Evolutionary conservation across 495 filamentous ascomycete genomes (phyloP), one percentile per base, ranked within the genome.

Genomic region (Evernia prunastri): DNA sequence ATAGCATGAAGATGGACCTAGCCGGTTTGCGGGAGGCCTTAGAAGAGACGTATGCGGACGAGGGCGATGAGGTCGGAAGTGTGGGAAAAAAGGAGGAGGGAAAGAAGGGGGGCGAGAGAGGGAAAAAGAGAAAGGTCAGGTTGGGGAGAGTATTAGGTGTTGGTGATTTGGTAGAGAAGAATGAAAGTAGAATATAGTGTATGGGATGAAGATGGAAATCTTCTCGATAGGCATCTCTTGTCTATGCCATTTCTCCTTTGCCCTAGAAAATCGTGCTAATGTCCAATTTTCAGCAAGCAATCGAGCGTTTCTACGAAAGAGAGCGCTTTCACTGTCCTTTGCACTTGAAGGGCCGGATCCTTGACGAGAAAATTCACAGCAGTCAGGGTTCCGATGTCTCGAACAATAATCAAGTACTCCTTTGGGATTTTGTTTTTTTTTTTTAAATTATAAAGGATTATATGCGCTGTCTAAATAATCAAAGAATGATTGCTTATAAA

Each of bases 1-100:
- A 87, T 72, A 87, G 86, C 68, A 98, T 98, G 94, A 86, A 85
- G 69, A 87, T 92, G 74, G 89, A 97, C 70, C 79, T 98, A 51
- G 77, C 80, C 36, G 79, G 81, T 61, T 81, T 92, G 60, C 72
- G 69, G 67, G 73, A 74, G 74, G 73, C 69, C 49, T 69, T 72
- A 63, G 75, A 75, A 58, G 74, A 79, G 61, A 74, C 70, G 0
- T 79, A 83, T 63, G 75, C 69, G 0, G 80, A 83, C 63, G 83
- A 85, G 56, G 82, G 80, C 3, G 84, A 85, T 37, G 80, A 79
- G 47, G 81, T 82, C 25, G 80, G 80, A 1, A 79, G 81, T 33
- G 57, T 78, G 39, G 81, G 80, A 10, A 81, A 78, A 74, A 80
- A 80, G 67, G 76, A 76, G 29, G 72, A 70, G 7, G 71, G 67